These are phyloP conservation scores for Malus sieversii DNA, from an alignment of 306 rosid genomes.

Conservation along the genomic window DNA sequence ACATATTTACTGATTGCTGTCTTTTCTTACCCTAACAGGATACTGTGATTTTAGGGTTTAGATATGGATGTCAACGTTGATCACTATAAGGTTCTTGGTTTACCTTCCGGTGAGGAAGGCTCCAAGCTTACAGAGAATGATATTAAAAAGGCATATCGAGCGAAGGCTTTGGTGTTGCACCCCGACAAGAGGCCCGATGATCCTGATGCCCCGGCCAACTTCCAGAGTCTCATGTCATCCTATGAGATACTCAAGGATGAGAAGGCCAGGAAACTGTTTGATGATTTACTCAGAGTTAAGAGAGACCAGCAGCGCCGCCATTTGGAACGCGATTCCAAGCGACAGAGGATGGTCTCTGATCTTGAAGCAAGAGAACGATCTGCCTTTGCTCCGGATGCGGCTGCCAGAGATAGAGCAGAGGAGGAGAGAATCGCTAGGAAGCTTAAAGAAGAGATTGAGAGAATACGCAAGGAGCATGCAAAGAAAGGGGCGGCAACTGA, in stretches of 20 bases:
- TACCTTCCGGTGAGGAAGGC: conserved; percentile 79
- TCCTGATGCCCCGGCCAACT: conserved; percentile 61
- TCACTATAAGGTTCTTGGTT: conserved; percentile 68
- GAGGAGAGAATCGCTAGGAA: conserved; percentile 66
- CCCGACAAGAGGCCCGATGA: conserved; percentile 90
- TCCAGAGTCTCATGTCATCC: conserved; percentile 59
- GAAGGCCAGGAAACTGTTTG: conserved; percentile 69
- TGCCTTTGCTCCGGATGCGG: conserved; percentile 44
- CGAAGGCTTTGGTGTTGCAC: conserved; percentile 69
- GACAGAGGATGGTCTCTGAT: conserved; percentile 77
- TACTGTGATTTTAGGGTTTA: neutral
- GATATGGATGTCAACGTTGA: conserved; percentile 46
- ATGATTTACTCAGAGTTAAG: conserved; percentile 64
- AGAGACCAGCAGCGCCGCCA: conserved; percentile 59
- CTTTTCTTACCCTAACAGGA: neutral
- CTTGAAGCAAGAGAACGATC: conserved; percentile 76
- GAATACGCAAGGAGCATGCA: conserved; percentile 65
- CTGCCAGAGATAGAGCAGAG: conserved; percentile 47
- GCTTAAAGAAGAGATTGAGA: conserved; percentile 66
- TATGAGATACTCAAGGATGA: conserved; percentile 80
- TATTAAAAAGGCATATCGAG: conserved; percentile 67
- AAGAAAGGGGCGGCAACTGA: conserved; percentile 33
- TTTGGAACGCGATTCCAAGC: conserved; percentile 62
- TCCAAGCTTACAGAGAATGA: conserved; percentile 58
- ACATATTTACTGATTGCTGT: neutral